Conservation (phyloP, 1,284 basidiomycete genomes). For the Sanghuangporus sanghuang region DNA sequence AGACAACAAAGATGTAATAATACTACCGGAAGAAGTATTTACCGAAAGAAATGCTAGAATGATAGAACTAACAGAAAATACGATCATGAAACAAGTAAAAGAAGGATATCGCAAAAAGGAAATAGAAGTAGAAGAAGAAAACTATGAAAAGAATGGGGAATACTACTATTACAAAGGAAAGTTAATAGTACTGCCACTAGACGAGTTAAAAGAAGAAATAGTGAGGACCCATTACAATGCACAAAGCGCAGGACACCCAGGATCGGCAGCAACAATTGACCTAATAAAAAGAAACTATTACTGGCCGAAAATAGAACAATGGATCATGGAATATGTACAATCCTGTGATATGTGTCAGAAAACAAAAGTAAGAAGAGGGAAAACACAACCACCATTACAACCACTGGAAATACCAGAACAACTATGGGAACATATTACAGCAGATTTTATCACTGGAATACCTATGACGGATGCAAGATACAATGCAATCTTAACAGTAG, state of each 20-base stretch:
- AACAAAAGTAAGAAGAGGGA: neutral
- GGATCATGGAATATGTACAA: neutral
- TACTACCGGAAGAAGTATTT: neutral
- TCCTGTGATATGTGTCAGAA: neutral
- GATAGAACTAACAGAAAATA: too few relatives aligned
- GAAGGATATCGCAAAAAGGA: too few relatives aligned
- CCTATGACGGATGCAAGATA: too few relatives aligned
- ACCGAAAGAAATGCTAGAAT: neutral
- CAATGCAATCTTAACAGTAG: neutral
- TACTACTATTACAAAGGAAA: too few relatives aligned
- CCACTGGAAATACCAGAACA: neutral
- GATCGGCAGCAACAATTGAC: neutral
- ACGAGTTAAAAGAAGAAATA: neutral
- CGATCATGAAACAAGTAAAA: too few relatives aligned
- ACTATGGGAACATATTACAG: too few relatives aligned
- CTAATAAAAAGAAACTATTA: too few relatives aligned
- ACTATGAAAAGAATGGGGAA: too few relatives aligned
- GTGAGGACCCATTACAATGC: too few relatives aligned
- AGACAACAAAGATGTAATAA: neutral
- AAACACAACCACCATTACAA: neutral
- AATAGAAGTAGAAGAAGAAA: too few relatives aligned
- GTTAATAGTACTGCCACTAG: too few relatives aligned
- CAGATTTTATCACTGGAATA: too few relatives aligned
- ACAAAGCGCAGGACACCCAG: neutral
- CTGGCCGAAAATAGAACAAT: neutral